Evolutionary conservation across 176 grass and related monocot genomes (phyloP), one percentile per base, ranked within the genome.

Genomic region (Aegilops speltoides): DNA sequence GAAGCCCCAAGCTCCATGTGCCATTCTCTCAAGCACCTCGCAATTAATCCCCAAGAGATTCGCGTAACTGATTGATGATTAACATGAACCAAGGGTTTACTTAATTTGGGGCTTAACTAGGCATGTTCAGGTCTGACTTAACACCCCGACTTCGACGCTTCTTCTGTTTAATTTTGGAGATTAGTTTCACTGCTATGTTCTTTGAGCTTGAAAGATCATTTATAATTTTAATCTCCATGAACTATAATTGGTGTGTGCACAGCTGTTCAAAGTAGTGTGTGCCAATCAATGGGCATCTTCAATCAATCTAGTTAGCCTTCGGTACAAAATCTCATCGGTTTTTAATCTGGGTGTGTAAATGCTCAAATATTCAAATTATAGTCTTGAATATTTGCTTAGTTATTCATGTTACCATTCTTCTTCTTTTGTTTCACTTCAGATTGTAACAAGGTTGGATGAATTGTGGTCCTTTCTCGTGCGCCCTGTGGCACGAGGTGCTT

Each of bases 1-100:
- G 10, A 4, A 14, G 15, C 43, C 8, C 26, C 74, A 74, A 63
- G 7, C 33, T 85, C 32, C 87, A 85, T 85, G 82, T 85, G 76
- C 67, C 57, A 65, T 45, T 61, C 40, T 66, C 24, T 19, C 8
- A 41, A 32, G 72, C 19, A 65, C 41, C 67, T 14, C 40, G 59
- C 25, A 74, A 10, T 89, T 80, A 45, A 45, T 80, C 17, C 26
- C 24, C 6, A 20, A 78, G 19, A 2, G 54, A 79, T 31, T 40
- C 40, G 66, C 15, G 0, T 40, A 40, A 40, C 28, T 19, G 61
- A 43, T 40, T 56, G 52, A 8, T 56, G 52, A 7, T 56, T 5
- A 56, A 56, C 41, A 87, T 64, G 43, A 20, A 20, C 13, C 17
- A 40, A 66, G n/a, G n/a, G 29, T 33, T 25, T 81, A 34, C 12